Evolutionary conservation across 139 green algal genomes (phyloP).

Genomic region (Coccomyxa sp.): DNA sequence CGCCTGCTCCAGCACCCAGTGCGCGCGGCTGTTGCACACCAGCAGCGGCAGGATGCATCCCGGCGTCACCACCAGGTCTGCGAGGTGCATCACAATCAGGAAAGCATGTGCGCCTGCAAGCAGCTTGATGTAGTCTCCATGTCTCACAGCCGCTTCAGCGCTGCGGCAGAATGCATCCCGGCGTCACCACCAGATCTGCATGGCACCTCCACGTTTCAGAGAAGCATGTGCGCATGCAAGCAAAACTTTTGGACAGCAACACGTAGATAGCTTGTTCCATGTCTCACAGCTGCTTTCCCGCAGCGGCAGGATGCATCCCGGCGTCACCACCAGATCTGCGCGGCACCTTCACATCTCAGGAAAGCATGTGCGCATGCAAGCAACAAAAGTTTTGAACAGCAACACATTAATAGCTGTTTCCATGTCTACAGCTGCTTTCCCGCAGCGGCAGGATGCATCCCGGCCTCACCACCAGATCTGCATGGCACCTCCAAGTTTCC

Average conservation of each 20-base stretch:
- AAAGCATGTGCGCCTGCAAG: background rate
- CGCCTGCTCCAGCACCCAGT: background rate
- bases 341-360: background rate
- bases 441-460: background rate
- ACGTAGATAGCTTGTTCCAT: background rate
- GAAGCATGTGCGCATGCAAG: background rate
- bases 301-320: conserved; percentile 8
- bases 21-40: background rate
- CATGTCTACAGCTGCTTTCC: background rate
- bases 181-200: background rate
- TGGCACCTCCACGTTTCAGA: background rate
- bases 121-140: background rate
- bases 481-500: background rate
- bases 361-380: background rate
- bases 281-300: background rate
- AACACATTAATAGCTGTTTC: background rate
- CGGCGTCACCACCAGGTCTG: conserved; percentile 9
- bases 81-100: background rate
- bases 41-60: conserved; percentile 8
- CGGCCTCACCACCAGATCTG: background rate
- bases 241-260: background rate
- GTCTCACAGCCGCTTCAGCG: background rate
- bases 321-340: conserved; percentile 8
- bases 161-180: background rate
- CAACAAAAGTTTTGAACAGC: background rate